phyloP scores from a whole-genome alignment of 2,329 filamentous ascomycete genomes.

The Fusarium concolor region DNA sequence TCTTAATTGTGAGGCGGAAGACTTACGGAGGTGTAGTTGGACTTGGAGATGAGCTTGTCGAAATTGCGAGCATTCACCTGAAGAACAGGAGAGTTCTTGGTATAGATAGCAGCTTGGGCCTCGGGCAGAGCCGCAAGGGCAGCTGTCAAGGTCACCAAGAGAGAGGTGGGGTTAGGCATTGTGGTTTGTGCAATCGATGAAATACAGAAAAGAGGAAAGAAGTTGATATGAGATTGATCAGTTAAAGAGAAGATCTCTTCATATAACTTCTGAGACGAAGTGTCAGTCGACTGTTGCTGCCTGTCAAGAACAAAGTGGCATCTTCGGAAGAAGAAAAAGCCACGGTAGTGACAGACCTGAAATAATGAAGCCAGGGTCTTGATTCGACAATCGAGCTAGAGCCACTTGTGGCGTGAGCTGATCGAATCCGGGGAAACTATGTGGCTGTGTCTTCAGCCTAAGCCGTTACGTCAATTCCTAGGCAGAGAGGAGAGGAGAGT shows the following conservation, averaged over 20 bases:
- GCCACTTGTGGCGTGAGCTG: constrained; percentile 43
- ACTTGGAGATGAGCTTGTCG: constrained; percentile 83
- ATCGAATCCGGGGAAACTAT: constrained; percentile 15
- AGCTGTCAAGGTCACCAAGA: constrained; percentile 61
- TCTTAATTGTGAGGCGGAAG: not conserved
- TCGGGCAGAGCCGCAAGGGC: constrained; percentile 74
- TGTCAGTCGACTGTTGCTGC: constrained; percentile 13
- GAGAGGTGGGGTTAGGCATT: constrained; percentile 66
- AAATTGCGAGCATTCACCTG: constrained; percentile 85
- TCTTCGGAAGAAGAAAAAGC: constrained; percentile 49
- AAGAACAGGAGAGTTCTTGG: constrained; percentile 87
- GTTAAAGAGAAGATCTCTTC: constrained; percentile 8
- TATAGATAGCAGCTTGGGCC: constrained; percentile 79
- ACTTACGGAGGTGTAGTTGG: constrained; percentile 90
- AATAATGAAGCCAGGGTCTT: constrained; percentile 37
- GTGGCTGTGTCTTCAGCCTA: constrained; percentile 32
- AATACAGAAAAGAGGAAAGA: not conserved
- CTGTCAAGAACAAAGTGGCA: constrained; percentile 45
- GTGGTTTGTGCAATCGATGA: constrained; percentile 24
- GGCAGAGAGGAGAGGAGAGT: constrained; percentile 22
- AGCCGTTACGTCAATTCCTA: constrained; percentile 33
- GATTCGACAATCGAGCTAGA: constrained; percentile 38
- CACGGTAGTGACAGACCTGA: constrained; percentile 44
- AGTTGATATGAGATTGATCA: not conserved
- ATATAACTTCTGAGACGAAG: constrained; percentile 10